phyloP scores from a whole-genome alignment of 495 filamentous ascomycete species.

The Daldinia caldariorum region DNA sequence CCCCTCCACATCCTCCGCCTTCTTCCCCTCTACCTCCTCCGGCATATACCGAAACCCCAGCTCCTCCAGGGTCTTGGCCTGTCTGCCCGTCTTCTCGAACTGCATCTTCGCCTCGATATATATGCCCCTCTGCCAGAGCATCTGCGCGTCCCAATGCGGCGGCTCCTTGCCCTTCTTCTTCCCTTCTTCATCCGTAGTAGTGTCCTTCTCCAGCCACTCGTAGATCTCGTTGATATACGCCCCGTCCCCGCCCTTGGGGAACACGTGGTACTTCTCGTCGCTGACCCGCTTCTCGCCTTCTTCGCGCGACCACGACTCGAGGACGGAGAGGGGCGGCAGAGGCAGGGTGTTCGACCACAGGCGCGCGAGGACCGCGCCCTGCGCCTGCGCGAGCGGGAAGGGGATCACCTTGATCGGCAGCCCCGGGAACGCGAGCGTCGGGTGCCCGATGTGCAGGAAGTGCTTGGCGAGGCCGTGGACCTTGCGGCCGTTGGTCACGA shows the following conservation, averaged over 20 bases:
- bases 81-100: constrained; percentile 56
- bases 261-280: constrained; percentile 64
- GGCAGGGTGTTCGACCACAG: constrained; percentile 74
- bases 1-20: constrained; percentile 4
- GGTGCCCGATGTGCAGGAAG: constrained; percentile 76
- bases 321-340: constrained; percentile 69
- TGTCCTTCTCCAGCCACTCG: constrained; percentile 58
- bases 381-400: constrained; percentile 81
- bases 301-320: constrained; percentile 68
- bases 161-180: constrained; percentile 70
- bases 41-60: constrained; percentile 54
- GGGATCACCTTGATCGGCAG: constrained; percentile 84
- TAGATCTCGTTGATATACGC: constrained; percentile 79
- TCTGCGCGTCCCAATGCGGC: constrained; percentile 71
- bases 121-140: constrained; percentile 67
- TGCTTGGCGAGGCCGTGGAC: constrained; percentile 78
- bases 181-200: background rate
- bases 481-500: constrained; percentile 74
- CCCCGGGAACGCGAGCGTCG: constrained; percentile 80
- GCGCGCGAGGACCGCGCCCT: constrained; percentile 78
- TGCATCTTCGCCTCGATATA: constrained; percentile 56
- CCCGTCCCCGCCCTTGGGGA: constrained; percentile 71
- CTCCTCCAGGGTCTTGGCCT: constrained; percentile 54
- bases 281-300: constrained; percentile 45
- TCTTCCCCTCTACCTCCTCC: constrained; percentile 12